Evolutionary conservation across 1,139 yeast genomes (phyloP), one percentile per base, ranked within the genome.

Genomic region (Debaryomycetaceae sp.): DNA sequence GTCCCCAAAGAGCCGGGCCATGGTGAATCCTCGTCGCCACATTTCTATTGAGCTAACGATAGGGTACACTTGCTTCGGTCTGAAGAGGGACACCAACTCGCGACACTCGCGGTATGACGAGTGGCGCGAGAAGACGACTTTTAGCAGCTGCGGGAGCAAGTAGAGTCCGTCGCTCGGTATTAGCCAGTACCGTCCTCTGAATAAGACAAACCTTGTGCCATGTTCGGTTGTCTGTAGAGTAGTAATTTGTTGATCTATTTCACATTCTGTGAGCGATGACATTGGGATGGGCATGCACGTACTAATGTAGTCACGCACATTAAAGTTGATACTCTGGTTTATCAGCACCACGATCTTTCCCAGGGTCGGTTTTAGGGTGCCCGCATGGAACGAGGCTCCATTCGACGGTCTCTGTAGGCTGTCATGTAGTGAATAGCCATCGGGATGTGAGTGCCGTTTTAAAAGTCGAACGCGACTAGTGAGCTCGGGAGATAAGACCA

Each of bases 71-170:
- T 65, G 64, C 10, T 35, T 41, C 0, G 74, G 73, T 2, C 40
- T 38, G 36, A 73, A 63, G 21, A 52, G 23, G 7, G 46, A 35
- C 0, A 70, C 43, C 10, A 74, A 55, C 3, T 53, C 37, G n/a
- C 51, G 34, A 7, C 61, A 47, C 39, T 73, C 80, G 3, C 55
- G 36, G 34, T 55, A 68, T 0, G 77, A 69, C 1, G 78, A 69
- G 37, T 74, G 80, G 19, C 79, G 47, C 1, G 78, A 70, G 41
- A 65, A 73, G 16, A 62, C 47, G 23, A 65, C 53, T 31, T 52
- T 50, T 1, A 70, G 34, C 8, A 55, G 58, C 7, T 47, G 51
- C 0, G 73, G 72, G 5, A 71, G 50, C 4, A 68, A 40, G 13
- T 51, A 53, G 0, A 41, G 34, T 0, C 52, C 43, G 4, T 49